Conservation (phyloP, 202 grass and related monocot genomes). For the Zizania palustris region DNA sequence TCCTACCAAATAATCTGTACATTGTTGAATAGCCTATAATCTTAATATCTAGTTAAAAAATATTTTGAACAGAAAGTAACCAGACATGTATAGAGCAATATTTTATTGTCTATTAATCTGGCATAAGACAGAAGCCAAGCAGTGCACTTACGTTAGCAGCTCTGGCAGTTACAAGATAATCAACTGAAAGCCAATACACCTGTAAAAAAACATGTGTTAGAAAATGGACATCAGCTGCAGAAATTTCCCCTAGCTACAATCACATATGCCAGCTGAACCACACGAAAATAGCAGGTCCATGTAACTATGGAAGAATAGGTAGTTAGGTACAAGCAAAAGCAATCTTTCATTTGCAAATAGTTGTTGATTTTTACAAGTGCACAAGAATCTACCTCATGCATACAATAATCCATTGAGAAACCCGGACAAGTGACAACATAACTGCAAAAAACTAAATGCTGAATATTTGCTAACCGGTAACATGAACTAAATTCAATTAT, state of each 20-base stretch:
- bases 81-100: constrained; percentile 28
- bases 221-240: constrained; percentile 30
- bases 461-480: not conserved
- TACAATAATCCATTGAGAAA: not conserved
- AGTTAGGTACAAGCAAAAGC: constrained; percentile 3
- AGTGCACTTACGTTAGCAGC: constrained; percentile 69
- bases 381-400: constrained; percentile 3
- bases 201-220: constrained; percentile 52
- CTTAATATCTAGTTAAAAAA: constrained; percentile 14
- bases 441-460: constrained; percentile 4
- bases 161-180: constrained; percentile 68
- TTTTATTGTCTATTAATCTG: not conserved
- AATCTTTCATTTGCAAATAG: constrained; percentile 6
- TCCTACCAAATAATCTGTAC: too few relatives aligned
- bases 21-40: not conserved
- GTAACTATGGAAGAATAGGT: not conserved
- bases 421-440: not conserved
- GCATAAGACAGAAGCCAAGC: constrained; percentile 8
- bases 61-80: constrained; percentile 31
- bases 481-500: not conserved
- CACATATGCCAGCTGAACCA: constrained; percentile 15
- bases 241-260: constrained; percentile 27
- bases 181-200: constrained; percentile 89
- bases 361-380: not conserved
- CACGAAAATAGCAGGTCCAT: not conserved